These are phyloP conservation scores for Phaffia rhodozyma DNA, from an alignment of 1,284 basidiomycete genomes.

Conservation along the genomic window DNA sequence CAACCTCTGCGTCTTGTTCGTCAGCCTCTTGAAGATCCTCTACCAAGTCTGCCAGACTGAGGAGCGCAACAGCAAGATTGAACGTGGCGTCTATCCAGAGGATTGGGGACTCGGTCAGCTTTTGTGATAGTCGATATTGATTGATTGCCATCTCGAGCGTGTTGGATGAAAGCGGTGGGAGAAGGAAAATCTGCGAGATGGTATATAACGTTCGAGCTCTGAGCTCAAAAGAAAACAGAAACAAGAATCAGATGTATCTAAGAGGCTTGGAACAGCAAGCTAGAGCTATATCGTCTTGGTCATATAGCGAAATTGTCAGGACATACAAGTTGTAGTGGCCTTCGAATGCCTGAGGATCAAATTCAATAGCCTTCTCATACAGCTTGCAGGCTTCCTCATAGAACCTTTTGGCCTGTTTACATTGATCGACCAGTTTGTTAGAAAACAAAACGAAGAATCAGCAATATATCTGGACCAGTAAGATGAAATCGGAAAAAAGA, in stretches of 20 bases:
- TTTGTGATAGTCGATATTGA: slow-evolving; percentile 27
- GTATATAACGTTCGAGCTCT: slow-evolving; percentile 34
- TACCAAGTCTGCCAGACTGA: slow-evolving; percentile 28
- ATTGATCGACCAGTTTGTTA: not conserved
- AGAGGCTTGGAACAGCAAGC: not conserved
- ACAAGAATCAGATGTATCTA: not conserved
- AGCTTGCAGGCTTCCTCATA: slow-evolving; percentile 33
- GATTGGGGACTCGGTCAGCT: slow-evolving; percentile 22
- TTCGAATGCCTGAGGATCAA: slow-evolving; percentile 28
- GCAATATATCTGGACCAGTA: not conserved
- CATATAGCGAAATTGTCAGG: not conserved
- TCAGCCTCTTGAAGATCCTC: slow-evolving; percentile 27
- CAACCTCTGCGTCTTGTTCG: not conserved
- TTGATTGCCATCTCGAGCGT: slow-evolving; percentile 27
- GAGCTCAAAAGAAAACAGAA: not conserved
- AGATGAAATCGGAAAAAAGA: not conserved
- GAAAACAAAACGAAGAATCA: not conserved
- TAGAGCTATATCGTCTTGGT: too few relatives aligned
- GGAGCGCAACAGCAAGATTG: slow-evolving; percentile 32
- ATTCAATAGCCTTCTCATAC: slow-evolving; percentile 30
- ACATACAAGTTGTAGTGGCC: slow-evolving; percentile 35
- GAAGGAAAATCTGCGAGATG: slow-evolving; percentile 30
- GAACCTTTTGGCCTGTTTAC: slow-evolving; percentile 29
- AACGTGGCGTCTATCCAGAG: slow-evolving; percentile 32
- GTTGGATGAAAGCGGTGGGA: slow-evolving; percentile 27